phyloP scores from a whole-genome alignment of 2,329 filamentous ascomycete species.

The Byssochlamys sp. region DNA sequence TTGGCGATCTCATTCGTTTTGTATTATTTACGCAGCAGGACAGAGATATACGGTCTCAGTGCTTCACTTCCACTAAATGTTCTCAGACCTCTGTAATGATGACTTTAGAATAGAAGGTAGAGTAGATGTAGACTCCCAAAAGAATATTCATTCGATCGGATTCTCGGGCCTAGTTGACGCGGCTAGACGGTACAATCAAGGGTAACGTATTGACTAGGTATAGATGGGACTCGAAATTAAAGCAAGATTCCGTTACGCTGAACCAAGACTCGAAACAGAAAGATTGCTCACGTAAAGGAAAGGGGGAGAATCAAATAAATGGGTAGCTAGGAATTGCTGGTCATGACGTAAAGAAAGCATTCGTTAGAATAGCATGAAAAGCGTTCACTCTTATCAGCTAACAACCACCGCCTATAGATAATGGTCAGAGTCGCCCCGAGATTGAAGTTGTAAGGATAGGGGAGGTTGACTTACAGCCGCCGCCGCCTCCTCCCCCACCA shows the following conservation, averaged over 20 bases:
- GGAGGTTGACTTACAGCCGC: background rate
- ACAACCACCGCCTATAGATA: background rate
- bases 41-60: too few relatives aligned
- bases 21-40: background rate
- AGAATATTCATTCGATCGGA: too few relatives aligned
- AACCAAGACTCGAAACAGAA: background rate
- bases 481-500: conserved; percentile 24
- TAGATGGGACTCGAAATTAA: too few relatives aligned
- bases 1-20: background rate
- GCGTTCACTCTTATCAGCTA: background rate
- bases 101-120: too few relatives aligned
- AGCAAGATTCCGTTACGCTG: too few relatives aligned
- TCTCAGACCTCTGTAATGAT: too few relatives aligned
- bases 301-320: background rate
- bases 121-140: too few relatives aligned
- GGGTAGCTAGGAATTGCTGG: background rate
- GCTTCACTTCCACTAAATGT: too few relatives aligned
- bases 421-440: background rate
- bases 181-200: too few relatives aligned
- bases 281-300: background rate
- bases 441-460: background rate
- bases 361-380: too few relatives aligned
- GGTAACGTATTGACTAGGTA: too few relatives aligned
- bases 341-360: background rate
- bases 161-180: too few relatives aligned